Evolutionary conservation across 83 land plant species (phyloP).

Genomic region (Isoetes engelmannii): DNA sequence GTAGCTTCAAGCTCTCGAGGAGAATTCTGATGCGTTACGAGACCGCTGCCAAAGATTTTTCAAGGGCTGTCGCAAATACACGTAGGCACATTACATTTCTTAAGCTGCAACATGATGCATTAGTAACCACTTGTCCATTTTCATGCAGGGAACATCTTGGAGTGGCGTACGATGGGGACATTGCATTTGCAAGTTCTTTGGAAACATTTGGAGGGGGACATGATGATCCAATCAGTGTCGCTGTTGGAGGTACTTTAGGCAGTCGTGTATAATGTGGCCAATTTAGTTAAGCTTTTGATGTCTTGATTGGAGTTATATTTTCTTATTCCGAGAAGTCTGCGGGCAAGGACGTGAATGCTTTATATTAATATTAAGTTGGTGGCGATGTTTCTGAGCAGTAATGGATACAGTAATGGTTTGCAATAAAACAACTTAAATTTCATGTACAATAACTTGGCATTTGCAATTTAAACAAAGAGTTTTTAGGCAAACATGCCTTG

Average conservation of each 20-base stretch:
- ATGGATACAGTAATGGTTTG: no score
- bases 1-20: conserved; percentile 68
- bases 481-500: no score
- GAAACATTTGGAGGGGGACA: conserved; percentile 94
- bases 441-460: no score
- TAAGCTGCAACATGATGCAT: background rate
- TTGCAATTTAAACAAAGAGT: no score
- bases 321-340: no score
- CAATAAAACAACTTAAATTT: no score
- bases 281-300: no score
- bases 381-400: no score
- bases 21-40: conserved; percentile 81
- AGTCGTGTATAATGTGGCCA: no score
- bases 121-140: background rate
- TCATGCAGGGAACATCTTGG: conserved; percentile 68
- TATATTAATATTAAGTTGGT: no score
- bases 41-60: conserved; percentile 84
- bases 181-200: conserved; percentile 76
- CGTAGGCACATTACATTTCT: conserved; percentile 38
- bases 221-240: conserved; percentile 86
- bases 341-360: no score
- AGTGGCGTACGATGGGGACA: conserved; percentile 77
- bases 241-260: conserved; percentile 74
- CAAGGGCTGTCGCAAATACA: conserved; percentile 96
- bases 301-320: no score